Percentiles rank a stretch among this genome's conserved stretches.
Evolutionary conservation across 1,284 basidiomycete genomes (phyloP).

Genomic region (Violaceomyces palustris): DNA sequence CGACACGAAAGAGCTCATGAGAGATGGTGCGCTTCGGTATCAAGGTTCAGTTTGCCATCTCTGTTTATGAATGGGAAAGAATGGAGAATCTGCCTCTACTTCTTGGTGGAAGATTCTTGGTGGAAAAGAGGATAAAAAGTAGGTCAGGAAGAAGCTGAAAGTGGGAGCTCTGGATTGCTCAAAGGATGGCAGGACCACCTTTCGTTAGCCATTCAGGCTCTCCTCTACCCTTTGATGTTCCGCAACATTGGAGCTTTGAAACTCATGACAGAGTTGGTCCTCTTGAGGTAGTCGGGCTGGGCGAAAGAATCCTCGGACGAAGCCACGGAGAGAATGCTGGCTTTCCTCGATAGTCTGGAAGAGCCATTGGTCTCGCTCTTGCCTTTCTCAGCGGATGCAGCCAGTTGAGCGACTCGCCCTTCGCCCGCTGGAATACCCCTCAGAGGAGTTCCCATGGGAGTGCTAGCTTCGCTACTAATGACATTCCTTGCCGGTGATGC

Average conservation of each 20-base stretch:
- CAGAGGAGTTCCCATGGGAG: too few species aligned
- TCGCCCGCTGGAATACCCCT: too few species aligned
- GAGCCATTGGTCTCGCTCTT: slow-evolving; percentile 1
- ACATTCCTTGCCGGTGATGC: too few species aligned
- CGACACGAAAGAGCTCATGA: too few species aligned
- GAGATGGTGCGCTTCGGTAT: too few species aligned
- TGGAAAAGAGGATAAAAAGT: too few species aligned
- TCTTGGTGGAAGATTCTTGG: too few species aligned
- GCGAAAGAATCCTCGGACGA: slow-evolving; percentile 13
- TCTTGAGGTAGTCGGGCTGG: slow-evolving; percentile 28
- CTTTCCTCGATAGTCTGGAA: slow-evolving; percentile 14
- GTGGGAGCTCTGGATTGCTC: neutral
- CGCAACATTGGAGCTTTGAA: slow-evolving; percentile 34
- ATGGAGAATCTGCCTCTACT: too few species aligned
- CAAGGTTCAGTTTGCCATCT: too few species aligned
- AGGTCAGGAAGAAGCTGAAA: too few species aligned
- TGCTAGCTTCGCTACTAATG: too few species aligned
- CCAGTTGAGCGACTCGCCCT: slow-evolving; percentile 8
- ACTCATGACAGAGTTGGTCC: slow-evolving; percentile 3
- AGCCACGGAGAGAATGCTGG: slow-evolving; percentile 8
- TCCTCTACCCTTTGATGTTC: neutral
- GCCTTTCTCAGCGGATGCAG: slow-evolving; percentile 4
- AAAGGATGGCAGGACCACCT: neutral
- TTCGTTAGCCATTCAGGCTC: neutral
- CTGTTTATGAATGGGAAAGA: too few species aligned